phyloP scores from a whole-genome alignment of 352 stramenopile species.

The Peronospora belbahrii region DNA sequence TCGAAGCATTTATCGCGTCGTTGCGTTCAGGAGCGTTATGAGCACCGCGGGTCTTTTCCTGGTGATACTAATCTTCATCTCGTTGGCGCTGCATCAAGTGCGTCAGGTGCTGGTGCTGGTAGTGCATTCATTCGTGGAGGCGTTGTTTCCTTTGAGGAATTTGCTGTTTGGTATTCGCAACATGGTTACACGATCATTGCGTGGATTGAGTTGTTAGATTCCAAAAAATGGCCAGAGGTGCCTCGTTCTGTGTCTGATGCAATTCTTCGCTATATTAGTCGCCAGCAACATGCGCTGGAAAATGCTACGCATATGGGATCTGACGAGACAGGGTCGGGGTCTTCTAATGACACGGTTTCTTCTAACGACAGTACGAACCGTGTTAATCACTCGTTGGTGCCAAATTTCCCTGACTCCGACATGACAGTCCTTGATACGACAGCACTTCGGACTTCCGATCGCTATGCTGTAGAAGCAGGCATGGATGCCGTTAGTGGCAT shows the following conservation, averaged over 20 bases:
- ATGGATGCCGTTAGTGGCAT: slow-evolving; percentile 60
- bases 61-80: slow-evolving; percentile 48
- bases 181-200: slow-evolving; percentile 77
- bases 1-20: slow-evolving; percentile 23
- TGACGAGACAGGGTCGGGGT: slow-evolving; percentile 39
- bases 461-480: slow-evolving; percentile 28
- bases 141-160: slow-evolving; percentile 80
- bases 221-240: slow-evolving; percentile 79
- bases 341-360: slow-evolving; percentile 58
- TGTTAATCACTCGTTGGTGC: slow-evolving; percentile 34
- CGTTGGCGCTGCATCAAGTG: slow-evolving; percentile 41
- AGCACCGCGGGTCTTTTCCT: slow-evolving; percentile 66
- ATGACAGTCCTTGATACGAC: slow-evolving; percentile 31
- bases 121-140: slow-evolving; percentile 65
- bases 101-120: slow-evolving; percentile 48
- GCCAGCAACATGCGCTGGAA: slow-evolving; percentile 54
- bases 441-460: slow-evolving; percentile 25
- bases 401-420: slow-evolving; percentile 36
- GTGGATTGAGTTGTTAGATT: slow-evolving; percentile 80
- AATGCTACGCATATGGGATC: slow-evolving; percentile 31
- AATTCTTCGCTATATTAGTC: slow-evolving; percentile 70
- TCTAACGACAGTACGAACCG: slow-evolving; percentile 48
- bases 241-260: slow-evolving; percentile 49
- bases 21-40: slow-evolving; percentile 39
- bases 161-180: slow-evolving; percentile 80